Percentiles rank a stretch among this genome's conserved stretches.
These are phyloP conservation scores for Zygosaccharomyces sapae DNA, from an alignment of 1,139 yeast species.

Conservation along the genomic window DNA sequence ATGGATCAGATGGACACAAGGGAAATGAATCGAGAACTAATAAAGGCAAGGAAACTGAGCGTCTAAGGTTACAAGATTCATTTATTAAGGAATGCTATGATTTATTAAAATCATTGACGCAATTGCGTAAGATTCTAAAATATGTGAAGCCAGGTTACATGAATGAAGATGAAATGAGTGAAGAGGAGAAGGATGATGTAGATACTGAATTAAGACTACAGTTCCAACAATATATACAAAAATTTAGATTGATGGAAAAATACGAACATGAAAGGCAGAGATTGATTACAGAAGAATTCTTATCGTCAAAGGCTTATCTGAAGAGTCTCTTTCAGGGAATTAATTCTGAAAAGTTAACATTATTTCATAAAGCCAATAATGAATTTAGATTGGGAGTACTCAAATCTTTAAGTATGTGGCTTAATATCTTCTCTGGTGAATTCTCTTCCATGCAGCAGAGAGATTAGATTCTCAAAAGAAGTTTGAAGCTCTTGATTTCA, in stretches of 20 bases:
- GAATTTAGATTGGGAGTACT: slow-evolving; percentile 33
- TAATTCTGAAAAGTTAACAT: slow-evolving; percentile 8
- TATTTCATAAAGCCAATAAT: slow-evolving; percentile 25
- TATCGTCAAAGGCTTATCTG: slow-evolving; percentile 10
- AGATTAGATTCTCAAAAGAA: slow-evolving; percentile 27
- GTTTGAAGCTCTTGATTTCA: slow-evolving; percentile 28
- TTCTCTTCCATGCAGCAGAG: slow-evolving; percentile 33
- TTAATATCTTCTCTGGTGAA: slow-evolving; percentile 25
- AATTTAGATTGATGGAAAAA: slow-evolving; percentile 46
- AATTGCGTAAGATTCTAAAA: slow-evolving; percentile 41
- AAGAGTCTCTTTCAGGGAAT: slow-evolving; percentile 11
- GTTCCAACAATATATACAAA: slow-evolving; percentile 48
- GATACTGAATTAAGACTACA: slow-evolving; percentile 53
- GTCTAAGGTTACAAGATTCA: slow-evolving; percentile 42
- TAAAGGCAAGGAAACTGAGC: slow-evolving; percentile 5
- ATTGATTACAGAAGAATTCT: slow-evolving; percentile 20
- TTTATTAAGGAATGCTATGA: slow-evolving; percentile 50
- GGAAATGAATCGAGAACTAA: neutral
- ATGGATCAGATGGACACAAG: neutral
- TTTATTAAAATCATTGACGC: slow-evolving; percentile 42
- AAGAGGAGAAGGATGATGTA: slow-evolving; percentile 49
- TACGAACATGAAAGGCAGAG: slow-evolving; percentile 45
- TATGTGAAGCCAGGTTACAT: slow-evolving; percentile 45
- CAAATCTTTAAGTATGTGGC: slow-evolving; percentile 29
- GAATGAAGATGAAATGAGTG: slow-evolving; percentile 39